phyloP scores from a whole-genome alignment of 2,329 filamentous ascomycete species.

The Reticulascus tulasneorum region DNA sequence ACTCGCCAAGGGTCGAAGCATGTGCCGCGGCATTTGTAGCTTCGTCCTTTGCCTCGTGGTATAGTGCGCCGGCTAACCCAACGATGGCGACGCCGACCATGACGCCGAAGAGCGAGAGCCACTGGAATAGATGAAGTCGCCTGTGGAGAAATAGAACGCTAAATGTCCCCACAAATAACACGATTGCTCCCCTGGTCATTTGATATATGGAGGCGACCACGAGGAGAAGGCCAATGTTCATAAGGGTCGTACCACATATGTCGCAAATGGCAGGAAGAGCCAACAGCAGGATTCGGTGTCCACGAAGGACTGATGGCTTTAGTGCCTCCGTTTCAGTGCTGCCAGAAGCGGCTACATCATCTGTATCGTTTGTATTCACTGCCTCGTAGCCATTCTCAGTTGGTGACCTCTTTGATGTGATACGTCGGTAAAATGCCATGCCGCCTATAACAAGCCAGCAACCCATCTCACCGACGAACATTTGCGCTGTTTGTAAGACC shows the following conservation, averaged over 20 bases:
- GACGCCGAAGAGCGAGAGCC: conserved; percentile 82
- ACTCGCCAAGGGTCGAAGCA: neutral
- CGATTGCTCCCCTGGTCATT: conserved; percentile 93
- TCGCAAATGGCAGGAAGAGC: conserved; percentile 88
- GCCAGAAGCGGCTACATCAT: conserved; percentile 39
- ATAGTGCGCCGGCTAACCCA: conserved; percentile 81
- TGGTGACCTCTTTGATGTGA: conserved; percentile 38
- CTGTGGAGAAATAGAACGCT: conserved; percentile 86
- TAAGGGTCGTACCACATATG: conserved; percentile 90
- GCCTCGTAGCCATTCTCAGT: conserved; percentile 61
- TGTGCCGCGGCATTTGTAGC: conserved; percentile 21
- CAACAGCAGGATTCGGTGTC: conserved; percentile 69
- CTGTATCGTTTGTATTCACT: conserved; percentile 44
- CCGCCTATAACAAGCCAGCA: conserved; percentile 87
- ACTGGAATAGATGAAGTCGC: conserved; percentile 82
- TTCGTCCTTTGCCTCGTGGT: conserved; percentile 58
- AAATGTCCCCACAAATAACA: conserved; percentile 93
- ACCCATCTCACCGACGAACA: conserved; percentile 96
- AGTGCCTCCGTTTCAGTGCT: conserved; percentile 38
- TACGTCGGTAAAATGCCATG: conserved; percentile 62
- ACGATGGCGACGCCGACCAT: conserved; percentile 86
- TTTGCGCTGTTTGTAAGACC: conserved; percentile 92
- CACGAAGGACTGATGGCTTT: conserved; percentile 63
- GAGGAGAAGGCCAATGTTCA: conserved; percentile 93
- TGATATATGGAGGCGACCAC: conserved; percentile 97